Evolutionary conservation across 495 filamentous ascomycete species (phyloP), one percentile per base, ranked within the genome.

Genomic region (Schizothecium vesticola): DNA sequence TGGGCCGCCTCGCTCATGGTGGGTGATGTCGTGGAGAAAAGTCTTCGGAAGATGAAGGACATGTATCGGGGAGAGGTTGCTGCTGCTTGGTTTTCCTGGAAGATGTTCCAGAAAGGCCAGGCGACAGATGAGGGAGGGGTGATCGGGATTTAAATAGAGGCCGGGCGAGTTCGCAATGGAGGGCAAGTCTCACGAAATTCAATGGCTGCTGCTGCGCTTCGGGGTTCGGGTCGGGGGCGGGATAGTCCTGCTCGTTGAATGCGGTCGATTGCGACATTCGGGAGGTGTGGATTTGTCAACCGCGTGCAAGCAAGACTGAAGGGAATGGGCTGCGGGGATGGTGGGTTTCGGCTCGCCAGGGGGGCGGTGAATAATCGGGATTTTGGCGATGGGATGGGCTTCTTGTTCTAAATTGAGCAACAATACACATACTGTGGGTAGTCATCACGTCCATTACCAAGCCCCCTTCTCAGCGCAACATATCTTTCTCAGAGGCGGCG

Each of bases 1-100:
- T 92, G 93, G 69, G 94, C 92, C 79, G 91, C 88, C 73, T 93
- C 90, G 90, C 94, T 94, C 72, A 78, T 86, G 75, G 84, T 82
- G 71, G 91, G 83, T 66, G 83, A 80, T 70, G 83, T 78, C 74
- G 86, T 83, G 69, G 84, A 84, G 78, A 83, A 84, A 82, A 97
- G 93, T 78, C 97, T 83, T 72, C 89, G 83, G 71, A 88, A 84
- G 79, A 97, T 84, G 81, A 95, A 87, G 78, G 83, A 92, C 83
- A 93, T 93, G 90, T 86, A 70, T 51, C 29, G 9, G 64, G 12
- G 23, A 21, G 51, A n/a, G 65, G 66, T 57, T 28, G 66, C 55
- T 67, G 68, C 51, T 72, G 61, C 23, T 10, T 63, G 67, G 66
- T 5, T 70, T 64, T 59, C 21, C 60, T 67, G 31, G 65, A 70